Percentiles rank a stretch among this genome's conserved stretches.
Evolutionary conservation across 83 land plant species (phyloP).

Genomic region (Thuja plicata): DNA sequence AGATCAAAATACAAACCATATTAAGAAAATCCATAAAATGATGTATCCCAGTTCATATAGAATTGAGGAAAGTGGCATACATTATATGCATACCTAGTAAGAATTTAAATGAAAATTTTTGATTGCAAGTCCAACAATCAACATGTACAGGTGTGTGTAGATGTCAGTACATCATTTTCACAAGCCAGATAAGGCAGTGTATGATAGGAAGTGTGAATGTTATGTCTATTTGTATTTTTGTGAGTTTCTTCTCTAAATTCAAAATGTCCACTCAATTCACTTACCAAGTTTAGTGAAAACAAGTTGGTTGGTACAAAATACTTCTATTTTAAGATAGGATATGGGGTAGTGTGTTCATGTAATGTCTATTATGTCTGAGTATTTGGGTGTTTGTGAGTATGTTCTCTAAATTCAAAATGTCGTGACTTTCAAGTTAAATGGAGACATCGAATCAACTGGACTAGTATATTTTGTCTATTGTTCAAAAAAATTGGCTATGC

Average conservation of each 20-base stretch:
- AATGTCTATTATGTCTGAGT: not conserved
- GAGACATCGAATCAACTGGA: not conserved
- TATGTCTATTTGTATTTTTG: not conserved
- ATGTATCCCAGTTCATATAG: slow-evolving; percentile 18
- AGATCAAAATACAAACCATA: slow-evolving; percentile 21
- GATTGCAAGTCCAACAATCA: not conserved
- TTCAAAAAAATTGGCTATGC: not conserved
- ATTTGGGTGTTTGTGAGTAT: not conserved
- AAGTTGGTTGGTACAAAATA: not conserved
- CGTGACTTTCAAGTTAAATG: not conserved
- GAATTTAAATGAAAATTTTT: not conserved
- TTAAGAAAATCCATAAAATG: slow-evolving; percentile 27
- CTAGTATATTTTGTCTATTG: not conserved
- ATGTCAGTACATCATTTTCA: not conserved
- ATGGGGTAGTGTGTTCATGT: not conserved
- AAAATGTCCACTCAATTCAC: not conserved
- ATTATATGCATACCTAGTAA: not conserved
- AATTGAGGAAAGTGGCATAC: not conserved
- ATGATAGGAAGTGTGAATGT: not conserved
- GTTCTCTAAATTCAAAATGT: not conserved
- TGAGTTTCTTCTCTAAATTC: not conserved
- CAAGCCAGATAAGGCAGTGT: not conserved
- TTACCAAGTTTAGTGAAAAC: not conserved
- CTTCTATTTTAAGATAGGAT: not conserved
- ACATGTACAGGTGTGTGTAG: not conserved